phyloP scores from a whole-genome alignment of 805 yeast species.

The Candida oleophila region DNA sequence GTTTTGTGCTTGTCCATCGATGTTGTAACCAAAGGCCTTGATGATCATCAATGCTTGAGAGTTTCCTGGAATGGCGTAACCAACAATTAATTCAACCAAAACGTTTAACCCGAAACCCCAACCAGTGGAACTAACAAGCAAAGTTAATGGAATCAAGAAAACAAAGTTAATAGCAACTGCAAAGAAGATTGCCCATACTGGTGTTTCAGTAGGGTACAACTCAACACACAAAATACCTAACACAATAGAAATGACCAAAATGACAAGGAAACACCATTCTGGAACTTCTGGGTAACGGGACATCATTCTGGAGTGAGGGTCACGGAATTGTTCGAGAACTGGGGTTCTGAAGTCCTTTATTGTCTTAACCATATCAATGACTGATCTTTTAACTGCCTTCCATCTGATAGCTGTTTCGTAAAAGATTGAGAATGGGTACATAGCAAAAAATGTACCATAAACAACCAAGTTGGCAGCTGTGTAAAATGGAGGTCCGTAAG shows the following conservation, averaged over 20 bases:
- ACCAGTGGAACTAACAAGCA: slow-evolving; percentile 14
- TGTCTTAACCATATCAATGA: not conserved
- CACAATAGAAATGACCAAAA: slow-evolving; percentile 26
- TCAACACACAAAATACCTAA: slow-evolving; percentile 31
- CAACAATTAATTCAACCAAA: slow-evolving; percentile 19
- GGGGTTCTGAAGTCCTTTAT: slow-evolving; percentile 4
- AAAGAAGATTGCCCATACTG: slow-evolving; percentile 22
- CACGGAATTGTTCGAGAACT: slow-evolving; percentile 24
- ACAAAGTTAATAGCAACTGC: slow-evolving; percentile 19
- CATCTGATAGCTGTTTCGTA: slow-evolving; percentile 16
- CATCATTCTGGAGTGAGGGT: slow-evolving; percentile 32
- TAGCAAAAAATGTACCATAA: slow-evolving; percentile 43
- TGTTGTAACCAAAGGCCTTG: slow-evolving; percentile 24
- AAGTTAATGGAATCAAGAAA: slow-evolving; percentile 19
- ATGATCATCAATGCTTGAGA: slow-evolving; percentile 20
- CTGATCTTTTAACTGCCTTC: not conserved
- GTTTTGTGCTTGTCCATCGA: slow-evolving; percentile 30
- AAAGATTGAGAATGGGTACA: slow-evolving; percentile 23
- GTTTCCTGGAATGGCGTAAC: slow-evolving; percentile 28
- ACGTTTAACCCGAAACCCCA: slow-evolving; percentile 13
- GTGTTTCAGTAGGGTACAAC: slow-evolving; percentile 29
- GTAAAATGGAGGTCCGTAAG: slow-evolving; percentile 56
- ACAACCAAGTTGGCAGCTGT: slow-evolving; percentile 52
- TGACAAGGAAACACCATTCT: slow-evolving; percentile 27
- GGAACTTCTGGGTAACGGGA: slow-evolving; percentile 34